Evolutionary conservation across 108 stramenopile genomes (phyloP), one percentile per base, ranked within the genome.

Genomic region (Nannochloropsis granulata): DNA sequence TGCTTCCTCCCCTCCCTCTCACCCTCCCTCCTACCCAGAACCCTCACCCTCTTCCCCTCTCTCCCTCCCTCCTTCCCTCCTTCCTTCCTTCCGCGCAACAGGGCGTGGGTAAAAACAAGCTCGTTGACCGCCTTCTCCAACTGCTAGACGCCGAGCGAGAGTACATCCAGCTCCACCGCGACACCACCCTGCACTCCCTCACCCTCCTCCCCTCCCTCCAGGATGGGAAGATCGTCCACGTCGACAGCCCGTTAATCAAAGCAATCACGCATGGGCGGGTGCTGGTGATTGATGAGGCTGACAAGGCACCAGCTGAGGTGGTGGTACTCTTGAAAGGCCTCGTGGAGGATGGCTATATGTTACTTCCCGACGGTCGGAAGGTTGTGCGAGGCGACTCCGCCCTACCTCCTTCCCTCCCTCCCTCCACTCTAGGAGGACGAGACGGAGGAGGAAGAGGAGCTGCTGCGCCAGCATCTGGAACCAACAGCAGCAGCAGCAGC

Each of bases 121-220:
- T 95, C 42, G 92, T 92, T 42, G 95, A 96, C 87, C 44, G 91
- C 12, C 87, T 95, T 23, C 86, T 93, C 19, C 84, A 91, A 79
- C 86, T 90, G 23, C 79, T 91, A 13, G 88, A 93, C 26, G 91
- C 86, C 43, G 96, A 97, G 83, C 90, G 95, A 78, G 95, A 96
- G 91, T 97, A 97, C 88, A 86, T 95, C 44, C 96, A 97, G 84
- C 92, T 97, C 8, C 96, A 97, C 86, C 88, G 96, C 81, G 96
- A 97, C 90, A 91, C 94, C 13, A 96, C 96, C 10, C 91, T 97
- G 43, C 87, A 85, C 24, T 89, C 89, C 10, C 86, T 97, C 45
- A 91, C 91, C 45, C 81, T 90, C 25, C 84, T 89, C 13, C 95
- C 95, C 21, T 83, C 92, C 12, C 84, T 97, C 8, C 91, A 92